Percentiles rank a stretch among this genome's conserved stretches.
Conservation (phyloP, 768 basidiomycete species). For the Russula vinacea region DNA sequence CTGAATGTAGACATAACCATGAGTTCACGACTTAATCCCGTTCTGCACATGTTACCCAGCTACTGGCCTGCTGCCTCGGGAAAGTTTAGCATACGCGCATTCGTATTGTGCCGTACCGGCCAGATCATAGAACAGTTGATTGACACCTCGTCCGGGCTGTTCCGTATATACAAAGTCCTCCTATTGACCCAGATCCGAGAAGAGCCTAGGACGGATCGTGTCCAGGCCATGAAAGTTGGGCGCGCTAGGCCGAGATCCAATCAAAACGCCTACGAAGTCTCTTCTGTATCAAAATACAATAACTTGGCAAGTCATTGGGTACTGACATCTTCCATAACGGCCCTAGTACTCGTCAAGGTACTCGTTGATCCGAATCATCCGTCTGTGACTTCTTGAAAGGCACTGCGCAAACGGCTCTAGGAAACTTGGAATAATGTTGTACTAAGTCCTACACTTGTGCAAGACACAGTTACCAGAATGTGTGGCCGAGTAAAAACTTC, state of each 20-base stretch:
- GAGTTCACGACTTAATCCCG: background rate
- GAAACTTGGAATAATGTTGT: background rate
- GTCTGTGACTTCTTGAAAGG: background rate
- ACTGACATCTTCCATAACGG: conserved; percentile 19
- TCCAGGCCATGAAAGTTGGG: no score
- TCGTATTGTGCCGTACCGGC: background rate
- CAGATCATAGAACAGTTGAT: background rate
- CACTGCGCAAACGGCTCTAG: background rate
- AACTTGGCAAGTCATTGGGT: background rate
- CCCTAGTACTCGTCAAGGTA: background rate
- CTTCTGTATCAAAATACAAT: no score
- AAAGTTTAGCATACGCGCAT: background rate
- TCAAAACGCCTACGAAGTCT: background rate
- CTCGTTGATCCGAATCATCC: background rate
- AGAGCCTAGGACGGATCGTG: background rate
- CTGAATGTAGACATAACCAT: background rate
- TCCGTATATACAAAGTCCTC: background rate
- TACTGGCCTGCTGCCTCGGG: background rate
- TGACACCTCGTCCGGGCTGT: background rate
- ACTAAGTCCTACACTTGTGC: background rate
- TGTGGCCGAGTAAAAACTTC: no score
- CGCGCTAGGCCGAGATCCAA: background rate
- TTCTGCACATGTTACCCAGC: background rate
- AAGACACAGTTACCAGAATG: background rate
- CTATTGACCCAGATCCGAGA: no score